Evolutionary conservation across 176 grass and related monocot genomes (phyloP), one percentile per base, ranked within the genome.

Genomic region (Phoenix dactylifera): DNA sequence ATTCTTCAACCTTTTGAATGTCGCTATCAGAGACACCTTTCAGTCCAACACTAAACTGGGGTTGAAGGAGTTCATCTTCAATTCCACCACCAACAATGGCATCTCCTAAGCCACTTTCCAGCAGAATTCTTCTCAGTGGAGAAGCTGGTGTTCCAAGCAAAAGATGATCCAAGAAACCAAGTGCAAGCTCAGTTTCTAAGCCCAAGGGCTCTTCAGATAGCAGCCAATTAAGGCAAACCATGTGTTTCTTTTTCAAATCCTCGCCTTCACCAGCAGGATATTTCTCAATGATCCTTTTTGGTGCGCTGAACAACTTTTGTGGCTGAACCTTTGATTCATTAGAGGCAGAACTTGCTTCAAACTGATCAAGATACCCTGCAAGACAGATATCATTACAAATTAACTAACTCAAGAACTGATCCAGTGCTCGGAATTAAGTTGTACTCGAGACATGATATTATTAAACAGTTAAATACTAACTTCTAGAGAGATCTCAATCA

Each of bases 171-270:
- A 98, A 76, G 56, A 98, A 98, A 68, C 88, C 78, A 61, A 98
- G 70, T 58, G 87, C 66, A 64, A 98, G 85, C 69, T 92, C 88
- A 49, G 84, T 98, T 78, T 92, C 87, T 51, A 85, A 67, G 15
- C 83, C 93, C 62, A 98, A 63, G 67, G 88, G 93, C 23, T 83
- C 70, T 75, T 92, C 88, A 49, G 84, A 78, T 26, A 98, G 78
- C n/a, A 92, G 76, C 88, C 88, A 98, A 75, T 98, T 98, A 59
- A 85, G 70, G 74, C 88, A 98, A 14, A 98, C 79, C 87, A 98
- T 98, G 76, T 86, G 79, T 70, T 98, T 98, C 78, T 92, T 92
- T 69, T 88, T 84, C 70, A 92, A 69, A 62, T 98, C 87, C 16
- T 82, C 78, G 65, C 86, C 84, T 75, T 91, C 69, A 64, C 87